These are phyloP conservation scores for Diaporthe batatas DNA, from an alignment of 2,329 filamentous ascomycete genomes.

Conservation along the genomic window DNA sequence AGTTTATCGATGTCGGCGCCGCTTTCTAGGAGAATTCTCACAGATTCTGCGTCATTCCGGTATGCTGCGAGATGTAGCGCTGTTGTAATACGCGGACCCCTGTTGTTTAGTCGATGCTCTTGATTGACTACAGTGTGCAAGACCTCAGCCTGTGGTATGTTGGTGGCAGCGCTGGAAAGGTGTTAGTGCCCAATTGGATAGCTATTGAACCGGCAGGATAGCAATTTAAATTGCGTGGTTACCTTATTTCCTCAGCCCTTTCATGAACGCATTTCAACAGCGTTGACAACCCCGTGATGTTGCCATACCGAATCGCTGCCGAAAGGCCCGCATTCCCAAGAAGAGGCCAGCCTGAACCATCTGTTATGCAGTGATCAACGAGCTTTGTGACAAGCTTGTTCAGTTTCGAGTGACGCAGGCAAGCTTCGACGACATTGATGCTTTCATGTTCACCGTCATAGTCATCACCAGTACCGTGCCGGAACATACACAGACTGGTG, in stretches of 20 bases:
- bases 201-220: too few species aligned
- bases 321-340: not conserved
- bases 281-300: not conserved
- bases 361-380: not conserved
- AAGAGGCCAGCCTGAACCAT: constrained; percentile 7
- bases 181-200: not conserved
- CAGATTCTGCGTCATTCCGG: rapidly evolving
- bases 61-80: not conserved
- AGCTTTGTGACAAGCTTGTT: not conserved
- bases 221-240: not conserved
- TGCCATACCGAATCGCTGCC: rapidly evolving
- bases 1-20: not conserved
- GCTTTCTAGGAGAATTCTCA: not conserved
- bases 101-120: not conserved
- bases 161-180: not conserved
- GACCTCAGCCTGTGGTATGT: not conserved
- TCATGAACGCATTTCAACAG: not conserved
- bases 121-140: not conserved
- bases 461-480: too few species aligned
- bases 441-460: too few species aligned
- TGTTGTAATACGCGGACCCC: not conserved
- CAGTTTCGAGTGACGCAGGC: not conserved
- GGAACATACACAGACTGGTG: too few species aligned
- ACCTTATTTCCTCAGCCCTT: not conserved
- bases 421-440: not conserved